Conservation (phyloP, 2,329 filamentous ascomycete species). For the Madurella fahalii region DNA sequence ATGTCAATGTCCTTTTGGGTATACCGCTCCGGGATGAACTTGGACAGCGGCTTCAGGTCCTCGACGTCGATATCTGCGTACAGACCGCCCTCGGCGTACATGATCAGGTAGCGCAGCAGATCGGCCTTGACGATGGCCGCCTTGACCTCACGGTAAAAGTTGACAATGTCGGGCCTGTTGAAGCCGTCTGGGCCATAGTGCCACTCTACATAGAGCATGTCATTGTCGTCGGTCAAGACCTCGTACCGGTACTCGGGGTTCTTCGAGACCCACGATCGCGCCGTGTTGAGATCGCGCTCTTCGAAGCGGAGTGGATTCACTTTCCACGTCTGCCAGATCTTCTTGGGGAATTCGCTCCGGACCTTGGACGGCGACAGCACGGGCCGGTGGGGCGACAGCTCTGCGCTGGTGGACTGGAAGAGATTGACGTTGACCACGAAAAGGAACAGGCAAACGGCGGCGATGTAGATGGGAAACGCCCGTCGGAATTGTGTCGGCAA, state of each 20-base stretch:
- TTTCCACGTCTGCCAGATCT: slow-evolving; percentile 78
- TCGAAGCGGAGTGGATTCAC: slow-evolving; percentile 64
- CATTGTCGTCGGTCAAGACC: slow-evolving; percentile 65
- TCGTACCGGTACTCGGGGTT: slow-evolving; percentile 66
- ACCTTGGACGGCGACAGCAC: slow-evolving; percentile 6
- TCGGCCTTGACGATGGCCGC: slow-evolving; percentile 65
- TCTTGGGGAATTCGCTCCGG: slow-evolving; percentile 50
- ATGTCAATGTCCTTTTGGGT: slow-evolving; percentile 62
- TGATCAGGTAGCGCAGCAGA: slow-evolving; percentile 61
- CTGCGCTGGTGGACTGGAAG: slow-evolving; percentile 29
- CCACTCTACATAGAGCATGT: slow-evolving; percentile 62
- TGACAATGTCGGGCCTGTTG: slow-evolving; percentile 62
- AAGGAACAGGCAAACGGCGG: slow-evolving; percentile 41
- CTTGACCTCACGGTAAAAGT: slow-evolving; percentile 56
- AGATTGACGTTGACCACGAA: slow-evolving; percentile 45
- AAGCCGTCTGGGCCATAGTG: slow-evolving; percentile 62
- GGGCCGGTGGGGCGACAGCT: slow-evolving; percentile 9
- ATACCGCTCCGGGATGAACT: slow-evolving; percentile 62
- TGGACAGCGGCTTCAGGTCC: slow-evolving; percentile 36
- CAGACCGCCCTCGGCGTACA: slow-evolving; percentile 61
- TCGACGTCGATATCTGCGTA: slow-evolving; percentile 44
- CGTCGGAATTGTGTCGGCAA: slow-evolving; percentile 48
- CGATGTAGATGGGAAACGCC: slow-evolving; percentile 44
- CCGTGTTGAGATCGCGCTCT: slow-evolving; percentile 55
- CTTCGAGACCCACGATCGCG: slow-evolving; percentile 61